Evolutionary conservation across 2,329 filamentous ascomycete genomes (phyloP).

Genomic region (Cladobotryum mycophilum): DNA sequence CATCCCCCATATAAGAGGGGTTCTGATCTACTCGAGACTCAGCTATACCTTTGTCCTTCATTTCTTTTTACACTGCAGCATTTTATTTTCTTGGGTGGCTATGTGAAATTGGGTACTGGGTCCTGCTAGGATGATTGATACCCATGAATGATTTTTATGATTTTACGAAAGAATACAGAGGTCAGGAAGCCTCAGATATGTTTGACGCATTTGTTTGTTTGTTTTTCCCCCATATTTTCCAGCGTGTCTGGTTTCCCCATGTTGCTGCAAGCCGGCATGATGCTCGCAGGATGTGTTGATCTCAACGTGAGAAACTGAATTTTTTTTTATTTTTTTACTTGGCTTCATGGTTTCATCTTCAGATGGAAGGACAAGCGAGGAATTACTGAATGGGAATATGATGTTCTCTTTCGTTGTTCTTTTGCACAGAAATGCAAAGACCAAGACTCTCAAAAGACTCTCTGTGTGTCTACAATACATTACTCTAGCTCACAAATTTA

Average conservation of each 20-base stretch:
- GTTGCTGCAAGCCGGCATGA: too few relatives aligned
- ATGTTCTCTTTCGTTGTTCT: not conserved
- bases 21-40: constrained; percentile 1
- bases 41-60: not conserved
- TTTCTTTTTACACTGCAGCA: not conserved
- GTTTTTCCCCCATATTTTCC: too few relatives aligned
- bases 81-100: constrained; percentile 1
- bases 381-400: not conserved
- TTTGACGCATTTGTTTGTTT: not conserved
- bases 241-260: too few relatives aligned
- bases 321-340: too few relatives aligned
- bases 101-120: not conserved
- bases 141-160: not conserved
- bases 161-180: not conserved
- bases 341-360: too few relatives aligned
- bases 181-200: constrained; percentile 8
- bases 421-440: not conserved
- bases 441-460: not conserved
- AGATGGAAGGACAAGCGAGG: too few relatives aligned
- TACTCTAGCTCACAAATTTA: not conserved
- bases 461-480: not conserved
- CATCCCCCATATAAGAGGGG: not conserved
- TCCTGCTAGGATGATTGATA: not conserved
- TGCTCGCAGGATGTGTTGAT: too few relatives aligned
- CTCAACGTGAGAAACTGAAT: too few relatives aligned